Evolutionary conservation across 768 basidiomycete genomes (phyloP).

Genomic region (Leccinum subtestaceum): DNA sequence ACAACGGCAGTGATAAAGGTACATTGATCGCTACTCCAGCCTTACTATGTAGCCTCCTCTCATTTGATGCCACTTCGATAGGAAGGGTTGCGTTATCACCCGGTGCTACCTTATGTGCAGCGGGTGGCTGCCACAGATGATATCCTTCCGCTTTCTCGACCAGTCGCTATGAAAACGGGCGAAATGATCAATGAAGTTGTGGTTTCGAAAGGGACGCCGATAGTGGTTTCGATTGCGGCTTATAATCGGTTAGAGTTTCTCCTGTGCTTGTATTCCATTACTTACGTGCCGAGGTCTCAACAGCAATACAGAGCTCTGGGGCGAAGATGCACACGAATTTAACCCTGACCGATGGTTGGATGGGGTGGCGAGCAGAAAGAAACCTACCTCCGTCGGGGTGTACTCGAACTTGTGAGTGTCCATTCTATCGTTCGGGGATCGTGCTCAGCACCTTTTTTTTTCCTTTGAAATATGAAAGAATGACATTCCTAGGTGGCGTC

Average conservation of each 20-base stretch:
- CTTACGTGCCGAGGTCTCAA: background rate
- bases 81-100: conserved; percentile 49
- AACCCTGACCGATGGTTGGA: conserved; percentile 31
- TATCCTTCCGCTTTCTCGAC: conserved; percentile 56
- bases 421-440: background rate
- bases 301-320: conserved; percentile 32
- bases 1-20: conserved; percentile 36
- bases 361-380: conserved; percentile 15
- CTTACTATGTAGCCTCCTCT: background rate
- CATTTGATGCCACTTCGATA: conserved; percentile 19
- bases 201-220: conserved; percentile 47
- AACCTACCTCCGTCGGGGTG: conserved; percentile 22
- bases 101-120: conserved; percentile 49
- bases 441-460: background rate
- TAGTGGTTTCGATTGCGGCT: conserved; percentile 47
- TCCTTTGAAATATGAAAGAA: conserved; percentile 4
- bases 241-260: conserved; percentile 46
- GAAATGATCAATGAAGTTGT: conserved; percentile 41
- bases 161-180: conserved; percentile 46
- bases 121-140: conserved; percentile 54
- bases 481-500: conserved; percentile 15
- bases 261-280: background rate
- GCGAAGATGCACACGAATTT: conserved; percentile 30
- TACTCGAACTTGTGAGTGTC: conserved; percentile 28
- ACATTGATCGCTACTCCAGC: conserved; percentile 15